These are phyloP conservation scores for Neopestalotiopsis rosae DNA, from an alignment of 2,329 filamentous ascomycete species.

Conservation along the genomic window DNA sequence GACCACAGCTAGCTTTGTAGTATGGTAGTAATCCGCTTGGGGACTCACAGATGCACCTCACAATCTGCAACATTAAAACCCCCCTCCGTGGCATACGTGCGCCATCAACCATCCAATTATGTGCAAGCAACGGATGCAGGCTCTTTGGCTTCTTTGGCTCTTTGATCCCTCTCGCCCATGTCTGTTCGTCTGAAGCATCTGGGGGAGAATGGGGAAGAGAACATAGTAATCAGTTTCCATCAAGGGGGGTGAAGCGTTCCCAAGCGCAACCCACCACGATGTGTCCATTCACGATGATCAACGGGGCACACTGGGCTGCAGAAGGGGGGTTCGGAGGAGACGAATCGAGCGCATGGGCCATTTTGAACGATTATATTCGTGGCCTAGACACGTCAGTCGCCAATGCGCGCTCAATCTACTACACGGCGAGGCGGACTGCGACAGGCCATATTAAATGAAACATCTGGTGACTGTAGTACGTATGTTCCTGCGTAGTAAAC, in stretches of 20 bases:
- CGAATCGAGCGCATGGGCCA: neutral
- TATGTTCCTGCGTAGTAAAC: neutral
- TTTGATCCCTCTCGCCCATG: neutral
- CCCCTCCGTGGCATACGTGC: neutral
- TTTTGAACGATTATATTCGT: slow-evolving; percentile 7
- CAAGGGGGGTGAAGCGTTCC: neutral
- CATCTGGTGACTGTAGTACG: neutral
- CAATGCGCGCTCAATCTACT: slow-evolving; percentile 8
- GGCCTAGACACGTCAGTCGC: slow-evolving; percentile 13
- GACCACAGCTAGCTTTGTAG: neutral
- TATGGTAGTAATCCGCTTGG: neutral
- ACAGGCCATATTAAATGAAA: slow-evolving; percentile 3
- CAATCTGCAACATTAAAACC: slow-evolving; percentile 12
- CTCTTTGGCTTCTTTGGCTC: neutral
- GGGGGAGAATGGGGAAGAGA: neutral
- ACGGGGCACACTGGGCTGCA: slow-evolving; percentile 1
- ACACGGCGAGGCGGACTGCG: neutral
- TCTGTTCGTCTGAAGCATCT: neutral
- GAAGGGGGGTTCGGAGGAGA: neutral
- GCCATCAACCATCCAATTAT: neutral
- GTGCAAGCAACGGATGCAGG: neutral
- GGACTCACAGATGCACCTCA: slow-evolving; percentile 10
- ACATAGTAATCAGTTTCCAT: neutral
- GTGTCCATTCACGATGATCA: neutral
- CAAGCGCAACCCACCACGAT: slow-evolving; percentile 8